Conservation (phyloP, 2,329 filamentous ascomycete genomes). For the Sclerotinia sclerotiorum region DNA sequence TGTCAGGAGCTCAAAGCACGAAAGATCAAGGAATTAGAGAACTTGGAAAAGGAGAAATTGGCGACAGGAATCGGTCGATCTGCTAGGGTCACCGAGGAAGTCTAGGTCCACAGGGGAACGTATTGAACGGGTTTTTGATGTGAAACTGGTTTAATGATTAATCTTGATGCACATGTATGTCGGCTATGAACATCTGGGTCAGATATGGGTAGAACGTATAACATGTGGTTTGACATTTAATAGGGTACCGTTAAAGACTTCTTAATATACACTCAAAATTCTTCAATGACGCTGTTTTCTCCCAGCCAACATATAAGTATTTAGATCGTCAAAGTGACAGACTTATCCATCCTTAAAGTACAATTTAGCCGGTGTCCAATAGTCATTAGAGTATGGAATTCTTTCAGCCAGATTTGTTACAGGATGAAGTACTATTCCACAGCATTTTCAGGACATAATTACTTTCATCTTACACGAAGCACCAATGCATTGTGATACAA, state of each 20-base stretch:
- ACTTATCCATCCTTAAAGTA: background rate
- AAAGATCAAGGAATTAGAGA: conserved; percentile 35
- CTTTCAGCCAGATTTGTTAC: too few relatives aligned
- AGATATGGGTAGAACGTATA: background rate
- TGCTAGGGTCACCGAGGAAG: conserved; percentile 12
- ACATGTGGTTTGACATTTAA: background rate
- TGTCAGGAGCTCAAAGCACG: conserved; percentile 49
- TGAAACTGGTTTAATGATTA: background rate
- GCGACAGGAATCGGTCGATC: conserved; percentile 10
- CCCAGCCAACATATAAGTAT: background rate
- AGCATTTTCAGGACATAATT: too few relatives aligned
- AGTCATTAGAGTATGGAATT: too few relatives aligned
- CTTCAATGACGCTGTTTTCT: background rate
- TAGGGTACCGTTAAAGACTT: background rate
- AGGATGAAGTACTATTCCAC: too few relatives aligned
- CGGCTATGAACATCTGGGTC: background rate
- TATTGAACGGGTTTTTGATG: background rate
- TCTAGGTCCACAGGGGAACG: background rate
- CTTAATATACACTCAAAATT: background rate
- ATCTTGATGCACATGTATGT: background rate
- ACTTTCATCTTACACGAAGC: too few relatives aligned
- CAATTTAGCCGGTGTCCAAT: background rate
- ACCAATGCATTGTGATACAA: background rate
- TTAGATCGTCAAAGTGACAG: background rate
- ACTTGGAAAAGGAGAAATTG: conserved; percentile 30